Evolutionary conservation across 257 asterid genomes (phyloP), one percentile per base, ranked within the genome.

Genomic region (Paraleonurus japonicus): DNA sequence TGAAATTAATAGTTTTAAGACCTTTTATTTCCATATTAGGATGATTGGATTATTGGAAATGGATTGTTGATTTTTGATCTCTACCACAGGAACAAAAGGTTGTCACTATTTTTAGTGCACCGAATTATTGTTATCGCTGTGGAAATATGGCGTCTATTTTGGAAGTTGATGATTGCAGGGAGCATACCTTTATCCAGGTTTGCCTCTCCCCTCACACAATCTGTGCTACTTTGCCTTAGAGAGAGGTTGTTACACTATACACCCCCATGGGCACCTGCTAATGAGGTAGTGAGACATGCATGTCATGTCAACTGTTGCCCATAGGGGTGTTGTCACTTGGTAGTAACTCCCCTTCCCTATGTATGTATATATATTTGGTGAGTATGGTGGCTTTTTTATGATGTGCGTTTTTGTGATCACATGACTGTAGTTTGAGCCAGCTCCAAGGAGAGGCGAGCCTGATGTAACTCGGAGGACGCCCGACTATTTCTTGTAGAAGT

Each of bases 401-500:
- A 37, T 19, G 10, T 28, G 30, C 22, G 22, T 20, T 12, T 17
- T 27, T 71, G 30, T 67, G 65, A 35, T 72, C 59, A 12, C 22
- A 22, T 74, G 1, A 28, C 20, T 80, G 76, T 87, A 92, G 98
- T 92, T 92, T 81, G 98, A 92, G 80, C 96, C 98, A 78, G 98
- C 98, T 82, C 98, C 98, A 55, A 89, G 98, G 88, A 86, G 98
- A 81, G 98, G 98, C 39, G 98, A 92, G 62, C 98, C 98, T 24
- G 98, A 92, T 78, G 96, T 92, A 61, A 92, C 98, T 37, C 83
- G 98, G 74, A 86, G 98, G 83, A 92, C 96, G 5, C 98, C 98
- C 9, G 98, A 92, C 85, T 92, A 92, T 83, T 92, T 92, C 95
- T 88, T 92, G 85, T 92, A 83, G 88, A 67, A 72, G 71, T 67